Evolutionary conservation across 306 rosid species (phyloP), one percentile per base, ranked within the genome.

Genomic region (Hippophae tibetana): DNA sequence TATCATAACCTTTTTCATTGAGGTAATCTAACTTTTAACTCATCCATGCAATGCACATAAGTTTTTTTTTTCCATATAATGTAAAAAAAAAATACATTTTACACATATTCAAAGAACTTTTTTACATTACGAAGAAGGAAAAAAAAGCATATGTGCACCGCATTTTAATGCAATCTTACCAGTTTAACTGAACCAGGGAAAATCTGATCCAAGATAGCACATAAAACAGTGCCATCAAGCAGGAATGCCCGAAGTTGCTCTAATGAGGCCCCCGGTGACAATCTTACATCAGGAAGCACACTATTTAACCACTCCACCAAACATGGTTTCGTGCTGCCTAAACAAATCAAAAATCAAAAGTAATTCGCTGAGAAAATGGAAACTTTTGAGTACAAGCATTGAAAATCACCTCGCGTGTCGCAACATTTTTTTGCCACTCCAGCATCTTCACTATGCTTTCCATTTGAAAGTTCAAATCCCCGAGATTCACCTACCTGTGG

Each of bases 301-400:
- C 51, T 68, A 80, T 88, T 82, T 63, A 93, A 76, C 97, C 99
- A 88, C 64, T 80, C 81, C 79, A 92, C 77, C 67, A 92, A 58
- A 56, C 86, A 68, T 41, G 60, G 62, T 56, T 67, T 75, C 69
- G 47, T 81, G 75, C 63, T 54, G 47, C 82, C 98, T 90, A 76
- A 59, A 74, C 70, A 71, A 63, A 58, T 31, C 8, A 50, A 54
- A 70, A 76, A 58, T 64, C 9, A 62, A 31, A 31, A 31, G 38
- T 31, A 31, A 31, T 2, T 31, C 38, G 38, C 38, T 2, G 38
- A 31, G 38, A 31, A 31, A 31, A 31, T 31, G 38, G 38, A 31
- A 31, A 31, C 38, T 31, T 31, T 31, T 31, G 38, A 31, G 5
- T 31, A 31, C 38, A 31, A 31, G 38, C 38, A 58, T 9, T 56